Base-by-base conservation (phyloP, 2,329 filamentous ascomycete species). In the Gnomoniopsis sp. region DNA sequence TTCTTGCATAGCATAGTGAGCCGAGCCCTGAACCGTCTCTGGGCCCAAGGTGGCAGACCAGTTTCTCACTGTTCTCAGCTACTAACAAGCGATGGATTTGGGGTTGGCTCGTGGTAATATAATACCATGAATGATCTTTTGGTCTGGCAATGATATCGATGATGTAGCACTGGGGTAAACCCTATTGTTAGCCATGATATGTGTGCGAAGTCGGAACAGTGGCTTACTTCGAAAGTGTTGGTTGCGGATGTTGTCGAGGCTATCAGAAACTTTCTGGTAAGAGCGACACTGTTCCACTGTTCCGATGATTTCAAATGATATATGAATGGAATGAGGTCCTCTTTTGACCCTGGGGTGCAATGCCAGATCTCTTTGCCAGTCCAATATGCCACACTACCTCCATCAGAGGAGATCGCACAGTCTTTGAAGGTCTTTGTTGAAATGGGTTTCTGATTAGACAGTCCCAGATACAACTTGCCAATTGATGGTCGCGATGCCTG, bases 331-430 rank as follows among this genome's bases (percentile, higher is more conserved):
- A 7, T 7, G 7, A 36, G 33, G 7, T 36, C 33, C 33, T 36
- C 14, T 14, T 36, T 14, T 7, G 14, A 7, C 33, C 33, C 14
- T 6, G 65, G 65, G 3, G 66, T 69, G 50, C 66, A 71, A 6
- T 70, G 57, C 23, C 57, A 62, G 34, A 71, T 67, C 38, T 66
- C 67, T 43, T 36, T 55, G 34, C 70, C 67, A 2, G 63, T 70
- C 66, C 69, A 71, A 50, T 69, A 71, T 1, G 64, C 69, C 36
- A 70, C 58, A 6, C 65, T 57, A 22, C 59, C 64, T 14, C 64
- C 68, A 41, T 65, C 63, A 2, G 67, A 68, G 2, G 69, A 68
- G 30, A 70, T 68, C 10, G 60, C 64, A 26, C 67, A 69, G 21
- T 66, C 67, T 52, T 70, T 70, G 58, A 67, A 67, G 15, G 61